Conservation (phyloP, 2,329 filamentous ascomycete species). For the Metarhizium sp. region DNA sequence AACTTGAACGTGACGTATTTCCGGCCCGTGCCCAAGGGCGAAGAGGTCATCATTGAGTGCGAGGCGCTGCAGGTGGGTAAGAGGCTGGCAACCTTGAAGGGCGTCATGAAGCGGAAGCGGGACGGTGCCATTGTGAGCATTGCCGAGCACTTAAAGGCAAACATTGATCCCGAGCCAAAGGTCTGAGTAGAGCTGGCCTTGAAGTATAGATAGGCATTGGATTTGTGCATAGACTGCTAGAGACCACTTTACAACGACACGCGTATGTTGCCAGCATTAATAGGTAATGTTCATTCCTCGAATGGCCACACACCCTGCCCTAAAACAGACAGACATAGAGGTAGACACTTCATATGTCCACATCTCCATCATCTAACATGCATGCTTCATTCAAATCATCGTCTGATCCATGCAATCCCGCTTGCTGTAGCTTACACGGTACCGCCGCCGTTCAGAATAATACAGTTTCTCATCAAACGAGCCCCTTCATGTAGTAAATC, state of each 20-base stretch:
- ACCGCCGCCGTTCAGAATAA: conserved; percentile 30
- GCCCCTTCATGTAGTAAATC: conserved; percentile 84
- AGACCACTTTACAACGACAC: no score
- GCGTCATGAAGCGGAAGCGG: conserved; percentile 42
- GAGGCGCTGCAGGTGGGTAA: conserved; percentile 50
- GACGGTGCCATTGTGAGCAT: conserved; percentile 45
- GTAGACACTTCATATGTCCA: no score
- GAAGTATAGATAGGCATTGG: background rate
- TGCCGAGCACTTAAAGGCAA: conserved; percentile 58
- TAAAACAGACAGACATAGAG: no score
- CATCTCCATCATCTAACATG: background rate
- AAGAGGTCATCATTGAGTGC: conserved; percentile 42
- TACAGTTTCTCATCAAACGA: conserved; percentile 69
- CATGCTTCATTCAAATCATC: background rate
- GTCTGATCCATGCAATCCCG: background rate
- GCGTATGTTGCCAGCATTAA: no score
- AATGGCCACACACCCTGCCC: no score
- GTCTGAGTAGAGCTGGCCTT: conserved; percentile 10
- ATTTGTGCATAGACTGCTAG: background rate
- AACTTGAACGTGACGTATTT: conserved; percentile 60
- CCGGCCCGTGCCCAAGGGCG: conserved; percentile 46
- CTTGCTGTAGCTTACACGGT: conserved; percentile 8
- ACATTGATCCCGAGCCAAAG: conserved; percentile 39
- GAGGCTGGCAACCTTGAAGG: conserved; percentile 42
- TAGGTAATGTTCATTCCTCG: no score